Conservation (phyloP, 306 rosid genomes). For the Rosa lucieae region DNA sequence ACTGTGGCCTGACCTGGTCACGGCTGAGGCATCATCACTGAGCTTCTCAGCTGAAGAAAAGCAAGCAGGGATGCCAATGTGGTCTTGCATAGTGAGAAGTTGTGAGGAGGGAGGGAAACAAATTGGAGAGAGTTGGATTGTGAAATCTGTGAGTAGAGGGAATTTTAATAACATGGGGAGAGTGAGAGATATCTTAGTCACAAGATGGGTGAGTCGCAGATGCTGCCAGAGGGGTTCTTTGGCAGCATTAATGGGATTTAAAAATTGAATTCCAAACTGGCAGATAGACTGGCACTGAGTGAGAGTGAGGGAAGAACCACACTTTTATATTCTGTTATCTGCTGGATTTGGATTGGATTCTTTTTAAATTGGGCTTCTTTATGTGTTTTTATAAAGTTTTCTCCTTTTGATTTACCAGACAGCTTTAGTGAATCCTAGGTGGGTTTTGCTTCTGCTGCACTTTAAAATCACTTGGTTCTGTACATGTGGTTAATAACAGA, state of each 20-base stretch:
- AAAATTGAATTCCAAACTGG: conserved; percentile 49
- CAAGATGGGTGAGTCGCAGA: conserved; percentile 44
- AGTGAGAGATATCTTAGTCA: conserved; percentile 52
- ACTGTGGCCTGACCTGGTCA: conserved; percentile 77
- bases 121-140: conserved; percentile 23
- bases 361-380: conserved; percentile 11
- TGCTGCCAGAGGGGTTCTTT: conserved; percentile 59
- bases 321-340: conserved; percentile 44
- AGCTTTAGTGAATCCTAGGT: conserved; percentile 50
- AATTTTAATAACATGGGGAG: conserved; percentile 21
- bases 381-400: conserved; percentile 15
- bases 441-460: conserved; percentile 44
- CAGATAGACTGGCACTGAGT: conserved; percentile 59
- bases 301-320: conserved; percentile 61
- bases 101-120: conserved; percentile 20
- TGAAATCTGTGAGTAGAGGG: conserved; percentile 21
- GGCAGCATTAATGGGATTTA: conserved; percentile 47
- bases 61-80: conserved; percentile 76
- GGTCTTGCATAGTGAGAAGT: conserved; percentile 53
- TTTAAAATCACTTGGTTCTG: conserved; percentile 35
- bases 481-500: conserved; percentile 37
- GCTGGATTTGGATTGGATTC: conserved; percentile 39
- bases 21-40: conserved; percentile 45
- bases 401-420: conserved; percentile 20
- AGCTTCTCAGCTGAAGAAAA: conserved; percentile 57